These are phyloP conservation scores for Cucurbita argyrosperma DNA, from an alignment of 306 rosid species.

Conservation along the genomic window DNA sequence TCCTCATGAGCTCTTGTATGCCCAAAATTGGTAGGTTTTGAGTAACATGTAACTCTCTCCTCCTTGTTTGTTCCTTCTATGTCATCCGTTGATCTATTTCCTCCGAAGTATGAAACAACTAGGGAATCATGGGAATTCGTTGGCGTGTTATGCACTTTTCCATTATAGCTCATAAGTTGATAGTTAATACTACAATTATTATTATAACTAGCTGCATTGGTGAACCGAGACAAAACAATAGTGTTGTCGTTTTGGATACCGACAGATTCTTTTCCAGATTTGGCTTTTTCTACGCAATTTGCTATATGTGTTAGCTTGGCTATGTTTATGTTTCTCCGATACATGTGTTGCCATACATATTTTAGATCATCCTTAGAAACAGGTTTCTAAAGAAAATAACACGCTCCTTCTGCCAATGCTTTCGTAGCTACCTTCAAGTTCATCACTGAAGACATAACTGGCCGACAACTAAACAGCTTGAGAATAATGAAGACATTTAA, in stretches of 20 bases:
- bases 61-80: not conserved
- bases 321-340: not conserved
- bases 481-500: not conserved
- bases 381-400: too few relatives aligned
- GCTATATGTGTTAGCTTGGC: not conserved
- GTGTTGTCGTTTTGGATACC: not conserved
- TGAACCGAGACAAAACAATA: not conserved
- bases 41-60: constrained; percentile 4
- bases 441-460: constrained; percentile 20
- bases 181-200: not conserved
- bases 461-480: not conserved
- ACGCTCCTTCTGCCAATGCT: constrained; percentile 2
- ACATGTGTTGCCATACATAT: constrained; percentile 27
- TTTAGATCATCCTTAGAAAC: not conserved
- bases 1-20: not conserved
- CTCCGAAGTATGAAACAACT: not conserved
- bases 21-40: not conserved
- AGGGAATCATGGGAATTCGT: not conserved
- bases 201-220: not conserved
- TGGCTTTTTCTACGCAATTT: not conserved
- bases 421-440: not conserved
- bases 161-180: not conserved
- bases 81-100: not conserved
- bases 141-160: not conserved
- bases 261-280: not conserved